Conservation (phyloP, 2,329 filamentous ascomycete genomes). For the Rhinocladiella mackenziei region DNA sequence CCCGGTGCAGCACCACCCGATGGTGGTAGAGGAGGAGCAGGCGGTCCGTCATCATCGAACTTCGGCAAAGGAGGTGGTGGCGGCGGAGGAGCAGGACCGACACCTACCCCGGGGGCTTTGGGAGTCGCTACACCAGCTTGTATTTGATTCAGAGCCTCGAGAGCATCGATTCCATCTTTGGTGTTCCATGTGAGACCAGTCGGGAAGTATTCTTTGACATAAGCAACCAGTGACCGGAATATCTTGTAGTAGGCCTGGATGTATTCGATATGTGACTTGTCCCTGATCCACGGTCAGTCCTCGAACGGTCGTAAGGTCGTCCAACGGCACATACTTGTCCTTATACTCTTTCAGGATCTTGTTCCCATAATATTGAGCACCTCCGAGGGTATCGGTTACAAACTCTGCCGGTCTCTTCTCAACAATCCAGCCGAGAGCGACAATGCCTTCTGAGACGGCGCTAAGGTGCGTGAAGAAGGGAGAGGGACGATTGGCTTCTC, state of each 20-base stretch:
- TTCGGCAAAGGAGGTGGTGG: conserved; percentile 47
- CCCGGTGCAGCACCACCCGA: conserved; percentile 43
- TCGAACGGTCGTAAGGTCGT: not conserved
- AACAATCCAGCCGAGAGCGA: conserved; percentile 85
- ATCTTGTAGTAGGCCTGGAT: conserved; percentile 88
- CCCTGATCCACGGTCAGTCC: conserved; percentile 50
- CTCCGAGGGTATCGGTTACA: conserved; percentile 74
- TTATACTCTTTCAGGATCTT: conserved; percentile 88
- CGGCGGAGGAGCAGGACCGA: conserved; percentile 46
- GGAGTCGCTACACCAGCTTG: conserved; percentile 39
- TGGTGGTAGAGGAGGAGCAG: conserved; percentile 61
- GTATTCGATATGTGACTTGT: conserved; percentile 78
- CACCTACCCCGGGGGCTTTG: conserved; percentile 36
- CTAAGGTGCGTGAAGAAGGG: conserved; percentile 76
- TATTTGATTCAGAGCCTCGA: conserved; percentile 62
- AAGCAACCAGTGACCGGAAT: conserved; percentile 77
- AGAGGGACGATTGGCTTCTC: conserved; percentile 73
- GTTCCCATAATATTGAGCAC: conserved; percentile 92
- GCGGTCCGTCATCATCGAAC: conserved; percentile 50
- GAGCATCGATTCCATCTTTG: conserved; percentile 65
- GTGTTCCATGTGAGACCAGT: conserved; percentile 84
- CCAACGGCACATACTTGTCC: conserved; percentile 56
- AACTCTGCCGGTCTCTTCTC: conserved; percentile 79
- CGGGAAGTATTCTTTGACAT: conserved; percentile 77
- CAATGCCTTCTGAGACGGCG: conserved; percentile 84